Base-by-base conservation (phyloP, 805 yeast genomes). In the Zygotorulaspora chibaensis region DNA sequence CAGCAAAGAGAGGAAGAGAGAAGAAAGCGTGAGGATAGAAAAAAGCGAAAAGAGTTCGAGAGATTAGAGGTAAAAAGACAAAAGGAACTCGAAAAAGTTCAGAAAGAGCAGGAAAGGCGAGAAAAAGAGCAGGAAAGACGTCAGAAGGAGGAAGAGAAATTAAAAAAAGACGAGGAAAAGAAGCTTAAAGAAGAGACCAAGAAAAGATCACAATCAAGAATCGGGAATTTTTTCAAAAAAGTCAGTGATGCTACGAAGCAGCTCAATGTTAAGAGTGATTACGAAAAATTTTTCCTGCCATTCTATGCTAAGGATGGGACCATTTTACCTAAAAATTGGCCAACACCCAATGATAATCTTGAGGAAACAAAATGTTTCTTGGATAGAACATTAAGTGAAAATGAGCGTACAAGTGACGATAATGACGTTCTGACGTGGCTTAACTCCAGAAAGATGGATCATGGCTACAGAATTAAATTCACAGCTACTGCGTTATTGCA, bases 281-380 rank as follows among this genome's bases (percentile, higher is more conserved):
- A 62, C 46, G 57, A 62, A 11, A 63, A 61, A 35, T 52, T 56
- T 33, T 70, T 70, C 43, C 54, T 63, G 20, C 68, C 67, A 11
- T 72, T 72, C 47, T 70, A 67, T 45, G 56, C 68, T 1, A 69
- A 66, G 45, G 71, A 62, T 18, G 67, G 67, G 12, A 62, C 63
- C 2, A 43, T 46, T 2, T 36, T 70, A 8, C 57, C 56, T n/a
- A 38, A 45, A 11, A 36, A 36, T 17, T 35, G 42, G 8, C 44
- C 36, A 12, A 27, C 51, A 28, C 34, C 53, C 3, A 26, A 40
- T 11, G 18, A 40, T 5, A 35, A 28, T 3, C 35, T 46, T 3
- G 45, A 48, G n/a, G 44, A 42, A 3, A 47, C 40, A 11, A 53
- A 43, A 31, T 39, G 13, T 7, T 55, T 50, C 2, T 63, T 74